Evolutionary conservation across 805 yeast genomes (phyloP).

Genomic region (Sugiyamaella chiloensis): DNA sequence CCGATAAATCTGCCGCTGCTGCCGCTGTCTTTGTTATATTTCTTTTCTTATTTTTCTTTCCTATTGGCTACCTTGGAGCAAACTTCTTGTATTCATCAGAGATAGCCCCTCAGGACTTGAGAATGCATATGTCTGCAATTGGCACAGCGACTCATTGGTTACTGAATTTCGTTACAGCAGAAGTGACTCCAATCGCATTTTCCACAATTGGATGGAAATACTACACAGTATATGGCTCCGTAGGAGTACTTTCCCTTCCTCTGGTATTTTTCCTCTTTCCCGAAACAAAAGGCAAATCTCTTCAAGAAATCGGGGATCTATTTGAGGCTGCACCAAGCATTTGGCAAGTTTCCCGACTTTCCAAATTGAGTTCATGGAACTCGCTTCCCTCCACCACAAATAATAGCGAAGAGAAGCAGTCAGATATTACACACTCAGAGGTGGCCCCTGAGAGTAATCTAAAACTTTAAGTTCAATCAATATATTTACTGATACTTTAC

Average conservation of each 20-base stretch:
- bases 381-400: too few species aligned
- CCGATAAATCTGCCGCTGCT: slow-evolving; percentile 23
- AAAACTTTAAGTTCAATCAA: too few species aligned
- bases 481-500: too few species aligned
- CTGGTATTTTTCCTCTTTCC: slow-evolving; percentile 67
- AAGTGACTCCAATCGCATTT: slow-evolving; percentile 60
- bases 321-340: too few species aligned
- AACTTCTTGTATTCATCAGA: slow-evolving; percentile 28
- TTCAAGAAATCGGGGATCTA: slow-evolving; percentile 78
- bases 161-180: slow-evolving; percentile 60
- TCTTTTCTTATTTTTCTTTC: slow-evolving; percentile 20
- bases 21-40: slow-evolving; percentile 24
- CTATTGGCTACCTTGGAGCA: slow-evolving; percentile 22
- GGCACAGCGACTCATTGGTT: slow-evolving; percentile 67
- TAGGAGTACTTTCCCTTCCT: slow-evolving; percentile 59
- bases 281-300: slow-evolving; percentile 71
- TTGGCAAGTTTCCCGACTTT: too few species aligned
- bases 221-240: slow-evolving; percentile 63
- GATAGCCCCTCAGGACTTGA: slow-evolving; percentile 23
- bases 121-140: slow-evolving; percentile 48
- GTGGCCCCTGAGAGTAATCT: too few species aligned
- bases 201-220: slow-evolving; percentile 52
- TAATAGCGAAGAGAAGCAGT: too few species aligned
- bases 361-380: too few species aligned
- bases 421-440: too few species aligned